Base-by-base conservation (phyloP, 139 green algal genomes). In the Cymbomonas tetramitiformis region DNA sequence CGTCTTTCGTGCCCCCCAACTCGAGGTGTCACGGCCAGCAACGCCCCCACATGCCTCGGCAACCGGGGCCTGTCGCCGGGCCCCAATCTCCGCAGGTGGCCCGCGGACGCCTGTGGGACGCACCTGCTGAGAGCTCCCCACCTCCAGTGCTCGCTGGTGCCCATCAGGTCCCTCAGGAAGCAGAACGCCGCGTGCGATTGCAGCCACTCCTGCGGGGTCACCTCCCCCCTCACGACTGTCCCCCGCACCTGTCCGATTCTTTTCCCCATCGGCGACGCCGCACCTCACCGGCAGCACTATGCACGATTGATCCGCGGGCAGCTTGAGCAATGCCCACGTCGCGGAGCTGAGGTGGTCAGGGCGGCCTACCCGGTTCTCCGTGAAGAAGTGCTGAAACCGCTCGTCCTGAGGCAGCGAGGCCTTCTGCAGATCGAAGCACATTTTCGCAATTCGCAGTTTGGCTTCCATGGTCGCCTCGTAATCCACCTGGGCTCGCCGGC, bases 151-250 rank as follows among this genome's bases (percentile, higher is more conserved):
- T 96, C 79, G 0, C 83, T 62, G 1, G 79, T 91, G 54, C 79
- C 78, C 69, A 94, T 95, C 1, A 95, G 59, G 41, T 90, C 73
- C 4, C 67, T 61, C 50, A 97, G 72, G 59, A 84, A 79, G 34
- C 66, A 82, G 63, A 96, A 96, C 0, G 77, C 80, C 0, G 86
- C 79, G 56, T 97, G 96, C 2, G 90, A 83, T 34, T 65, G 56
- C 51, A 96, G 73, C 88, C 88, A 96, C n/a, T 57, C 21, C 66
- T 32, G 12, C n/a, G n/a, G n/a, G n/a, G n/a, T n/a, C n/a, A n/a
- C 34, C n/a, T 64, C 50, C 46, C 40, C 29, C 8, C 3, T 5
- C 21, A 52, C 33, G 12, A 44, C 64, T 39, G 23, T n/a, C n/a
- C n/a, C n/a, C n/a, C n/a, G n/a, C n/a, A n/a, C n/a, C n/a, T n/a